Base-by-base conservation (phyloP, 495 filamentous ascomycete genomes). In the Annulohypoxylon stygium region DNA sequence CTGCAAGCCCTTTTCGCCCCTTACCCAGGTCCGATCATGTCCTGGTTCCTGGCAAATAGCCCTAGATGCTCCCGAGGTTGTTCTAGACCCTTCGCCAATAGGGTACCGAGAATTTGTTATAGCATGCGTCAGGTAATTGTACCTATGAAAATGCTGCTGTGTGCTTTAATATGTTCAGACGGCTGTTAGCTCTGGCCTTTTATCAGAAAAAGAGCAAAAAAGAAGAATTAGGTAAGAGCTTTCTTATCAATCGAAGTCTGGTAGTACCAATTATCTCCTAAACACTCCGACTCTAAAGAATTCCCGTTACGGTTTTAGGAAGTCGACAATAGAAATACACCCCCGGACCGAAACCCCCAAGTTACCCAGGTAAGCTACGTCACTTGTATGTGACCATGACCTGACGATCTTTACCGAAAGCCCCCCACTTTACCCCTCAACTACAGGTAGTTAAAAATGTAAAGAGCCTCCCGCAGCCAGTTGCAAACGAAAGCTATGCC, bases 341-440 rank as follows among this genome's bases (percentile, higher is more conserved):
- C 64, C 70, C 20, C 51, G 51, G 59, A 26, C 70, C 69, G 64
- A 67, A 16, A 60, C 45, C 58, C 48, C 36, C 64, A 53, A 59
- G 16, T 34, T 67, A 14, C 12, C 39, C 39, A 43, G 12, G 39
- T 43, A 41, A 11, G 43, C 59, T 70, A 75, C 72, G 72, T 75
- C 72, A 75, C 72, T 18, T 20, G n/a, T 69, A 69, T 74, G 71
- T 69, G 54, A 61, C 58, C 51, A 70, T 67, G 67, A 70, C 71
- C 71, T 74, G 71, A 74, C 67, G 71, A 74, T 70, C 66, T 50
- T 66, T 66, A 66, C 71, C 71, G 61, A 63, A 63, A 63, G n/a
- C 34, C 57, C 48, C 43, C 71, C 67, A 66, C 66, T 58, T 61
- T 74, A 74, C 71, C 71, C 71, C 71, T 74, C 71, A 74, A 69